Evolutionary conservation across 2,329 filamentous ascomycete genomes (phyloP).

Genomic region (Xylaria sp.): DNA sequence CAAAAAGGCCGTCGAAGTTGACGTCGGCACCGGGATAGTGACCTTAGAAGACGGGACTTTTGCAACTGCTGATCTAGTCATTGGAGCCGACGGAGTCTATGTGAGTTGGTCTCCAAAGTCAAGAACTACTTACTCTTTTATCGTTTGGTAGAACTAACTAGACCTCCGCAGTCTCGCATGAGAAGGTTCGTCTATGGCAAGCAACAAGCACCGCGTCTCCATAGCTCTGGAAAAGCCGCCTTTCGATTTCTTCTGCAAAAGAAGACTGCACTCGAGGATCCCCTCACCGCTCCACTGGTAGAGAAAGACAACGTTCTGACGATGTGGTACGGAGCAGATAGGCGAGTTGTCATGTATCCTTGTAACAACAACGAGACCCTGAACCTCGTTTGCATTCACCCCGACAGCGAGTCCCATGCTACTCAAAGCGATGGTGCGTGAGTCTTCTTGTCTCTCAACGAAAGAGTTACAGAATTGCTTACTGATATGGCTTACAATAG

Average conservation of each 20-base stretch:
- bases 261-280: slow-evolving; percentile 48
- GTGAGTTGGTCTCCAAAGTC: slow-evolving; percentile 28
- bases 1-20: slow-evolving; percentile 35
- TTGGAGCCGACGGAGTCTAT: slow-evolving; percentile 44
- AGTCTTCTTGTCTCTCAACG: not conserved
- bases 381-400: slow-evolving; percentile 65
- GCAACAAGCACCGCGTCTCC: slow-evolving; percentile 48
- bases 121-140: not conserved
- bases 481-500: slow-evolving; percentile 42
- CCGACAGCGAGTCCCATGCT: slow-evolving; percentile 55
- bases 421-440: slow-evolving; percentile 48
- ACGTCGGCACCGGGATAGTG: slow-evolving; percentile 30
- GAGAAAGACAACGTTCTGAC: slow-evolving; percentile 47
- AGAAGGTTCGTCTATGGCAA: slow-evolving; percentile 57
- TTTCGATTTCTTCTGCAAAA: slow-evolving; percentile 66
- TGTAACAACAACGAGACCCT: slow-evolving; percentile 57
- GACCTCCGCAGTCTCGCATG: slow-evolving; percentile 40
- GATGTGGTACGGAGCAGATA: slow-evolving; percentile 57
- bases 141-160: not conserved
- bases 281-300: slow-evolving; percentile 50
- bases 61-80: slow-evolving; percentile 36
- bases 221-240: slow-evolving; percentile 64
- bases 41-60: slow-evolving; percentile 34
- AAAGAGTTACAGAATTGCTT: not conserved
- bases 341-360: slow-evolving; percentile 61